phyloP scores from a whole-genome alignment of 176 grass and related monocot genomes.

The Oryza nivara region DNA sequence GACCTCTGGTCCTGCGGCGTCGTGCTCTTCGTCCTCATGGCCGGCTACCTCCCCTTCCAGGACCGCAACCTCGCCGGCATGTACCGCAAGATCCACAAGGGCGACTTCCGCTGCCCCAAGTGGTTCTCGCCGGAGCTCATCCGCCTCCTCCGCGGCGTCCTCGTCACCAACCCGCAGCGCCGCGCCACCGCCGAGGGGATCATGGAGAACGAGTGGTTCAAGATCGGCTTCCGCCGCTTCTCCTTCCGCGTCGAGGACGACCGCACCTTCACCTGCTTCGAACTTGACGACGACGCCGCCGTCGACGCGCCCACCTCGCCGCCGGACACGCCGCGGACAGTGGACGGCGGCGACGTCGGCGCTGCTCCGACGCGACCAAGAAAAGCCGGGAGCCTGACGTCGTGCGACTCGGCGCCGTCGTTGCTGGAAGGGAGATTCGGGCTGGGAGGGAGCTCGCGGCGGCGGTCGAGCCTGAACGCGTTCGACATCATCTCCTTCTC shows the following conservation, averaged over 20 bases:
- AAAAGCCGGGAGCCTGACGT: constrained; percentile 30
- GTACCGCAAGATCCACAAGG: constrained; percentile 97
- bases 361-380: background rate
- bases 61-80: constrained; percentile 80
- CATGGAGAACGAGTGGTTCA: constrained; percentile 90
- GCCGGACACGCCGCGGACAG: constrained; percentile 42
- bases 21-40: constrained; percentile 90
- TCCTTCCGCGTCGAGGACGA: constrained; percentile 92
- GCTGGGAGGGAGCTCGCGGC: constrained; percentile 42
- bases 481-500: constrained; percentile 99
- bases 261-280: constrained; percentile 63
- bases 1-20: constrained; percentile 96
- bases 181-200: constrained; percentile 69
- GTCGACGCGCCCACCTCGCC: constrained; percentile 23
- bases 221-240: constrained; percentile 76
- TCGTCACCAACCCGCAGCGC: constrained; percentile 71
- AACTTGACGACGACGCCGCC: constrained; percentile 48
- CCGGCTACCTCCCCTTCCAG: constrained; percentile 86
- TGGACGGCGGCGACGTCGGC: background rate
- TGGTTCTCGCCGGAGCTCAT: constrained; percentile 84
- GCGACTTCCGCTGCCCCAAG: constrained; percentile 85
- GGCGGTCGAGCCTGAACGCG: constrained; percentile 85
- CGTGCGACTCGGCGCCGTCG: constrained; percentile 76
- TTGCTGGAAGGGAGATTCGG: constrained; percentile 46
- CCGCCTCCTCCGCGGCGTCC: constrained; percentile 61